A percentile compares a stretch with the other conserved stretches of the same genome.
Conservation (phyloP, 1,284 basidiomycete species). For the Boletus holoroseus region DNA sequence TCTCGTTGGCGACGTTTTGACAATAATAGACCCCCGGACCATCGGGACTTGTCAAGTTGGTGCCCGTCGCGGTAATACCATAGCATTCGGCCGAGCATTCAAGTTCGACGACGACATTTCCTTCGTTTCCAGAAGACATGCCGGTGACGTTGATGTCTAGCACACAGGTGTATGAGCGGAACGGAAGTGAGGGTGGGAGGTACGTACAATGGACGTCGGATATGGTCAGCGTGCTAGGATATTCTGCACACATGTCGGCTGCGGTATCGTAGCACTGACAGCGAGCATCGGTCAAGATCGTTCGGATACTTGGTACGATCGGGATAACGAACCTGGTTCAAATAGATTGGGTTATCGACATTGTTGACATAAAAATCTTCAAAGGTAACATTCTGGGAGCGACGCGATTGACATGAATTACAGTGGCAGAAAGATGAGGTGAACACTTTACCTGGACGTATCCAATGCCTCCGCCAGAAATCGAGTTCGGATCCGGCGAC, state of each 20-base stretch:
- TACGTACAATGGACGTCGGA: slow-evolving; percentile 31
- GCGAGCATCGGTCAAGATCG: slow-evolving; percentile 5
- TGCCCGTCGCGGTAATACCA: slow-evolving; percentile 18
- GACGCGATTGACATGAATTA: not conserved
- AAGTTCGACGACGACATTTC: slow-evolving; percentile 32
- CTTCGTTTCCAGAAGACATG: slow-evolving; percentile 30
- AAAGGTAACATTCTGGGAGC: slow-evolving; percentile 38
- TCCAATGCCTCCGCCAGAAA: slow-evolving; percentile 34
- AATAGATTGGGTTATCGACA: slow-evolving; percentile 41
- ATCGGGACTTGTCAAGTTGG: slow-evolving; percentile 9
- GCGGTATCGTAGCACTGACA: slow-evolving; percentile 38
- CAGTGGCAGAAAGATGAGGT: not conserved
- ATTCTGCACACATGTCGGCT: slow-evolving; percentile 29
- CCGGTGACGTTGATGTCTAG: slow-evolving; percentile 31
- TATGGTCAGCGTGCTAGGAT: slow-evolving; percentile 34
- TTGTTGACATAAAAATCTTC: slow-evolving; percentile 36
- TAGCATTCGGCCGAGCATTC: slow-evolving; percentile 31
- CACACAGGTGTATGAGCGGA: slow-evolving; percentile 2
- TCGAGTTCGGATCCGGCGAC: slow-evolving; percentile 18
- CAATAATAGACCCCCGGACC: slow-evolving; percentile 18
- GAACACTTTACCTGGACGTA: slow-evolving; percentile 27
- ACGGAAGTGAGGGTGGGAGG: not conserved
- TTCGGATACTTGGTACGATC: not conserved
- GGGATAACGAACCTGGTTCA: slow-evolving; percentile 12
- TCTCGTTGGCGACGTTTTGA: slow-evolving; percentile 19